phyloP scores from a whole-genome alignment of 2,329 filamentous ascomycete species.

The Sphaerulina musiva region DNA sequence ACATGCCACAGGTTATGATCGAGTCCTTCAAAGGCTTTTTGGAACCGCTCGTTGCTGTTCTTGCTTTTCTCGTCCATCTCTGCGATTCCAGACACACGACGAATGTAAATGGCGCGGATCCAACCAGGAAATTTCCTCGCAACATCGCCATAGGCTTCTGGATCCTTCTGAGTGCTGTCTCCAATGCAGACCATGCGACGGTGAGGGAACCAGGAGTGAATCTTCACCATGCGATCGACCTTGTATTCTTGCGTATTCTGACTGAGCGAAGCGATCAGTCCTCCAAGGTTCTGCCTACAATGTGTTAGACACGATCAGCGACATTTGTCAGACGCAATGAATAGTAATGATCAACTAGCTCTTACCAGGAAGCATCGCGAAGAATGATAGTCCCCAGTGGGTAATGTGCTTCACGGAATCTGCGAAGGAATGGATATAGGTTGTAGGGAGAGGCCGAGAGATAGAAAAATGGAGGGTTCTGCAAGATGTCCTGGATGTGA shows the following conservation, averaged over 20 bases:
- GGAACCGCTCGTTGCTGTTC: slow-evolving; percentile 61
- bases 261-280: slow-evolving; percentile 71
- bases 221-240: slow-evolving; percentile 67
- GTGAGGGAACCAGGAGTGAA: slow-evolving; percentile 70
- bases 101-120: slow-evolving; percentile 78
- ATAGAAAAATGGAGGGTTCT: slow-evolving; percentile 78
- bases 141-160: slow-evolving; percentile 80
- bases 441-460: slow-evolving; percentile 92
- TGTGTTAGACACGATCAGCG: too few species aligned
- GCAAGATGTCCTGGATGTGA: slow-evolving; percentile 51
- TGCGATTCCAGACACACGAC: slow-evolving; percentile 70
- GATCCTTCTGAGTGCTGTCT: slow-evolving; percentile 86
- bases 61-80: slow-evolving; percentile 70
- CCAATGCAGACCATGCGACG: slow-evolving; percentile 78
- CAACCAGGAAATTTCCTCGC: slow-evolving; percentile 63
- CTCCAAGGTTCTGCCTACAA: slow-evolving; percentile 63
- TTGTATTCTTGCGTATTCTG: slow-evolving; percentile 82
- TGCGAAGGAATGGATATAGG: slow-evolving; percentile 76
- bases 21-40: slow-evolving; percentile 71
- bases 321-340: too few species aligned
- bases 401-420: slow-evolving; percentile 65
- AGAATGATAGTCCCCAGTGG: slow-evolving; percentile 75
- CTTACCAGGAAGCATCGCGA: slow-evolving; percentile 65
- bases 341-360: too few species aligned
- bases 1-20: slow-evolving; percentile 69